Base-by-base conservation (phyloP, 2,329 filamentous ascomycete species). In the Pseudopithomyces chartarum region DNA sequence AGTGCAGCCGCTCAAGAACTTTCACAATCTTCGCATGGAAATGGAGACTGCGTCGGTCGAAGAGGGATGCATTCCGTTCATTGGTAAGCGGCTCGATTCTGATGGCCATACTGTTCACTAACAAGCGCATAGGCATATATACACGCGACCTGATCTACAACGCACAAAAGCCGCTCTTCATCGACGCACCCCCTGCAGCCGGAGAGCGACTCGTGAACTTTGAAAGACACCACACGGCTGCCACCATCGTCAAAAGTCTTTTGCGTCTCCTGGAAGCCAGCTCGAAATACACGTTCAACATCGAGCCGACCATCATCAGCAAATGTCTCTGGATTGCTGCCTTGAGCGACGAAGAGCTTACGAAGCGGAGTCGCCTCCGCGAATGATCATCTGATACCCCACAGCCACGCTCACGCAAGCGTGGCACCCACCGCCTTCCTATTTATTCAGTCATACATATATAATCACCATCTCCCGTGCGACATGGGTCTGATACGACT, bases 261-360 rank as follows among this genome's bases (percentile, higher is more conserved):
- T 78, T 94, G 39, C 83, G 91, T 20, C 80, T 95, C n/a, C 80
- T 95, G 10, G 91, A 95, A 75, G 88, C 90, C 1, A 93, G 90
- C 71, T 86, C 87, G 20, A 83, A 86, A 54, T 95, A 94, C 72
- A 78, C 80, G 6, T 92, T 94, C 71, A 83, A 87, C 64, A 87
- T 90, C 1, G 86, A 93, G 36, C 89, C 91, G 59, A 89, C 90
- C 51, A 85, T 92, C 49, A 88, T 90, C 4, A 90, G 91, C 75
- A 84, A 90, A 61, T 95, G 91, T 72, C 81, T 95, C n/a, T 95
- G 91, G 91, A 87, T 95, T 78, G 88, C 89, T 45, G 90, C 90
- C 10, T 73, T 95, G 53, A 85, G 79, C 53, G 90, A 94, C 62
- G 85, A 87, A n/a, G 90, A 93, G 67, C 92, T 95, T 67, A 61